Conservation (phyloP, 2,329 filamentous ascomycete species). For the Cryphonectria parasitica region DNA sequence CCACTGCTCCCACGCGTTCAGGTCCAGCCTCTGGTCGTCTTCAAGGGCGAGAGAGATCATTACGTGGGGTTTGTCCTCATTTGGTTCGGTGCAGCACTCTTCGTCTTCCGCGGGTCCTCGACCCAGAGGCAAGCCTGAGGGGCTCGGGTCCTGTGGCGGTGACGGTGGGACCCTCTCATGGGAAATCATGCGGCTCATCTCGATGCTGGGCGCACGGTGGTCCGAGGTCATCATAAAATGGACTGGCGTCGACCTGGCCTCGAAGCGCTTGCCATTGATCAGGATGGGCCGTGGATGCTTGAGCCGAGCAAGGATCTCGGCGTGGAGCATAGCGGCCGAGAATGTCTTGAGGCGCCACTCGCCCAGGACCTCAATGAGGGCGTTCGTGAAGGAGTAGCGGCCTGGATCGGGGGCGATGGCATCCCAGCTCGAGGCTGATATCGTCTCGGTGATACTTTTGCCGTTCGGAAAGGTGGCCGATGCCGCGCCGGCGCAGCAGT, state of each 20-base stretch:
- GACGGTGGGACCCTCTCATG: constrained; percentile 42
- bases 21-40: constrained; percentile 58
- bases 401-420: constrained; percentile 64
- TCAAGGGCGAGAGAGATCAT: constrained; percentile 65
- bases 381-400: constrained; percentile 62
- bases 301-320: constrained; percentile 61
- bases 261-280: constrained; percentile 61
- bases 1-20: constrained; percentile 65
- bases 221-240: constrained; percentile 68
- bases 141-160: constrained; percentile 38
- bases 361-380: constrained; percentile 61
- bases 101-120: constrained; percentile 29
- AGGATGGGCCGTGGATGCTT: constrained; percentile 63
- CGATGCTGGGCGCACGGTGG: constrained; percentile 61
- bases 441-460: constrained; percentile 63
- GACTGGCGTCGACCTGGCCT: constrained; percentile 61
- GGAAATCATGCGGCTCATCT: constrained; percentile 49
- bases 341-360: constrained; percentile 60
- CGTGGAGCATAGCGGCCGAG: constrained; percentile 64
- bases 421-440: constrained; percentile 66
- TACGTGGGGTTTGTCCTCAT: constrained; percentile 61
- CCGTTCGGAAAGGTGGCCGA: constrained; percentile 63
- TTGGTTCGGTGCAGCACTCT: constrained; percentile 45
- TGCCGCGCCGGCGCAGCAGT: constrained; percentile 64
- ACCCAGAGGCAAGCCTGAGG: constrained; percentile 20